Conservation (phyloP, 192 early-diverging fungal genomes). For the Coemansia sp. region DNA sequence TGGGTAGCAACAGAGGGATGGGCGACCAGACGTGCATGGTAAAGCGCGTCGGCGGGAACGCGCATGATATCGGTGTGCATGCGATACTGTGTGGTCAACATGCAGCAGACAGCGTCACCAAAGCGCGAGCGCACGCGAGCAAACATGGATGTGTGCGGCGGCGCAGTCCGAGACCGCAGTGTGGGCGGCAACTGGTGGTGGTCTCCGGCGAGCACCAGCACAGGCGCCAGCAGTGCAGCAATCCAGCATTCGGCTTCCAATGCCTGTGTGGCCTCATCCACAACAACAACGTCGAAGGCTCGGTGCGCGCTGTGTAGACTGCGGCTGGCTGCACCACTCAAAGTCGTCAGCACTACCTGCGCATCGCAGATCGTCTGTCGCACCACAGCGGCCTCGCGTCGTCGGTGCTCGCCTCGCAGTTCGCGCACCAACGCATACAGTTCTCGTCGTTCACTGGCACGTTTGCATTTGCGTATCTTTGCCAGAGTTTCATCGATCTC, state of each 20-base stretch:
- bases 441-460: slow-evolving; percentile 59
- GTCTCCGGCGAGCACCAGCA: slow-evolving; percentile 84
- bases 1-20: slow-evolving; percentile 63
- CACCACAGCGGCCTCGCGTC: slow-evolving; percentile 70
- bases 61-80: slow-evolving; percentile 82
- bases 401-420: slow-evolving; percentile 66
- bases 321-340: slow-evolving; percentile 66
- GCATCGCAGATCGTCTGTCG: slow-evolving; percentile 58
- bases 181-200: slow-evolving; percentile 89
- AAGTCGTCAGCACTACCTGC: slow-evolving; percentile 72
- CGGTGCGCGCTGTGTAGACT: slow-evolving; percentile 33
- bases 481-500: slow-evolving; percentile 73
- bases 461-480: slow-evolving; percentile 63
- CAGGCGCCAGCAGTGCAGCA: slow-evolving; percentile 69
- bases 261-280: slow-evolving; percentile 90
- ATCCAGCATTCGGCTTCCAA: slow-evolving; percentile 88
- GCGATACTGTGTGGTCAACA: slow-evolving; percentile 84
- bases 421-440: slow-evolving; percentile 65
- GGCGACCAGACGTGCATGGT: slow-evolving; percentile 66
- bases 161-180: slow-evolving; percentile 24
- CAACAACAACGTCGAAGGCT: slow-evolving; percentile 79
- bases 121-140: slow-evolving; percentile 67
- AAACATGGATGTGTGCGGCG: slow-evolving; percentile 67
- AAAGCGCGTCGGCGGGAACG: slow-evolving; percentile 70
- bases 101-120: slow-evolving; percentile 59